Evolutionary conservation across 2,329 filamentous ascomycete species (phyloP).

Genomic region (Stemphylium vesicarium): DNA sequence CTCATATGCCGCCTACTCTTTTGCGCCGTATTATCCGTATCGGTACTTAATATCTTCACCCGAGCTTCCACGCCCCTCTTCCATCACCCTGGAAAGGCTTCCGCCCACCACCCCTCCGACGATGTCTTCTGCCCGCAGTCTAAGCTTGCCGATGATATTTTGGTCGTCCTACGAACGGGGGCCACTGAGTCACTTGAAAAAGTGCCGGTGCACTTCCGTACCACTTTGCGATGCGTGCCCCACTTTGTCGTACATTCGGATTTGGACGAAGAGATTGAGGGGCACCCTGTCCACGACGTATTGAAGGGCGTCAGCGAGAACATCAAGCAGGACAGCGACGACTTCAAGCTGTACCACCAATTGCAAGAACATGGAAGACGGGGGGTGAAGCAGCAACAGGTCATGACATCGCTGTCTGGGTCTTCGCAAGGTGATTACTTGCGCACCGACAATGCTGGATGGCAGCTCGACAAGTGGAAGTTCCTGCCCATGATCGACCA

Average conservation of each 20-base stretch:
- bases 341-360: conserved; percentile 62
- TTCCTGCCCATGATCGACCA: conserved; percentile 63
- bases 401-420: conserved; percentile 40
- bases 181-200: conserved; percentile 65
- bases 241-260: conserved; percentile 65
- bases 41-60: conserved; percentile 45
- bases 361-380: conserved; percentile 54
- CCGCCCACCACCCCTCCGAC: conserved; percentile 21
- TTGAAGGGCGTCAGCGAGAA: conserved; percentile 53
- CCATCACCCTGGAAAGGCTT: conserved; percentile 33
- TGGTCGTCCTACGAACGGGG: conserved; percentile 66
- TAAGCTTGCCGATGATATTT: conserved; percentile 56
- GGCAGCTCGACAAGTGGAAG: conserved; percentile 66
- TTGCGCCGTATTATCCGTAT: conserved; percentile 42
- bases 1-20: conserved; percentile 44
- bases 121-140: conserved; percentile 41
- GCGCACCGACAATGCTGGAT: conserved; percentile 51
- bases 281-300: conserved; percentile 56
- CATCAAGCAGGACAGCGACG: conserved; percentile 51
- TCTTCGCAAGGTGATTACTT: conserved; percentile 45
- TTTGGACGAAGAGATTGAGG: conserved; percentile 61
- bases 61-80: conserved; percentile 37
- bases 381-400: conserved; percentile 43
- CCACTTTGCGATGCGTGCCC: conserved; percentile 63
- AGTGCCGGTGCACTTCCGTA: conserved; percentile 63